Evolutionary conservation across 345 rosid genomes (phyloP).

Genomic region (Trapa bicornis): DNA sequence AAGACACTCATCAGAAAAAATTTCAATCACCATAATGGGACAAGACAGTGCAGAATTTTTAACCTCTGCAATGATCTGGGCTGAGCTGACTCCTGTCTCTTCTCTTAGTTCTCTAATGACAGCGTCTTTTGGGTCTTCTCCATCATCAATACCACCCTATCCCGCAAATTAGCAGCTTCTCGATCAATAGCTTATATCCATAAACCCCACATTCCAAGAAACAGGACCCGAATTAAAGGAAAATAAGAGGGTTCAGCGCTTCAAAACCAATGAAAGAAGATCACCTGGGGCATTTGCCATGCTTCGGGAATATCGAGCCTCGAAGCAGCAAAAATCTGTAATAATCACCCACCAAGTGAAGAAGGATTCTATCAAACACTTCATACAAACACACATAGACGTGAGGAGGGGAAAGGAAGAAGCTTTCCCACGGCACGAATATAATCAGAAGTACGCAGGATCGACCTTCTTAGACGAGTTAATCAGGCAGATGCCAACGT

Average conservation of each 20-base stretch:
- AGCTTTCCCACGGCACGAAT: not conserved
- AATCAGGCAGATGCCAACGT: constrained; percentile 85
- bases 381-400: not conserved
- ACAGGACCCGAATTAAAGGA: not conserved
- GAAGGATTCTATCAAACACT: constrained; percentile 1
- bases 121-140: constrained; percentile 81
- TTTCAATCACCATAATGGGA: not conserved
- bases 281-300: constrained; percentile 99
- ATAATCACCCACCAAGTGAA: not conserved
- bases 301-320: constrained; percentile 76
- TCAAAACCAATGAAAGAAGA: constrained; percentile 3
- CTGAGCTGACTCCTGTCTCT: constrained; percentile 80
- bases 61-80: constrained; percentile 73
- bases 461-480: constrained; percentile 56
- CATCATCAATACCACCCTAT: constrained; percentile 85
- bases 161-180: constrained; percentile 3
- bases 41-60: constrained; percentile 11
- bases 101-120: constrained; percentile 81
- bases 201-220: not conserved
- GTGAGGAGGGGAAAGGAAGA: not conserved
- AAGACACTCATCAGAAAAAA: not conserved
- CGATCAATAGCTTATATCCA: not conserved
- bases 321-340: constrained; percentile 78
- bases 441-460: not conserved
- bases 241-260: not conserved